Percentiles rank a stretch among this genome's conserved stretches.
phyloP scores from a whole-genome alignment of 2,329 filamentous ascomycete genomes.

The Lanzia echinophila region DNA sequence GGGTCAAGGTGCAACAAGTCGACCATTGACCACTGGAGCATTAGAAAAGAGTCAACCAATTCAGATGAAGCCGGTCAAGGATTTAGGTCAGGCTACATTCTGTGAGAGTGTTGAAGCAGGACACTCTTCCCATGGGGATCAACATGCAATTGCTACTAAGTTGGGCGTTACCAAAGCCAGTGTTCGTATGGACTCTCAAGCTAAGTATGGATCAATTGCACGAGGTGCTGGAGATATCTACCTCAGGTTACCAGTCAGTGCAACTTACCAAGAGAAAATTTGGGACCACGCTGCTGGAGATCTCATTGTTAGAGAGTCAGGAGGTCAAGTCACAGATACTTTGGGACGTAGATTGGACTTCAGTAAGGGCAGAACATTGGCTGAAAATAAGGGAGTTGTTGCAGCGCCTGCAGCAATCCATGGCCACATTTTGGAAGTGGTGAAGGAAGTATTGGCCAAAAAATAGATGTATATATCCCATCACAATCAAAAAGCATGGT shows the following conservation, averaged over 20 bases:
- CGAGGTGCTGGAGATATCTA: conserved; percentile 93
- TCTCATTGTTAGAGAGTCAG: conserved; percentile 88
- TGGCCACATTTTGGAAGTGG: conserved; percentile 67
- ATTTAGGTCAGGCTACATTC: conserved; percentile 78
- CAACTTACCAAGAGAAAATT: conserved; percentile 95
- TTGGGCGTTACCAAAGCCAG: conserved; percentile 85
- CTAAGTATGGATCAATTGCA: conserved; percentile 94
- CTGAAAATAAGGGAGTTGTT: conserved; percentile 87
- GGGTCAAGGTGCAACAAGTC: conserved; percentile 73
- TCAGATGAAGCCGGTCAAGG: conserved; percentile 68
- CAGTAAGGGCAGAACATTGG: conserved; percentile 74
- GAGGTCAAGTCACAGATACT: conserved; percentile 85
- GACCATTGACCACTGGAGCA: conserved; percentile 55
- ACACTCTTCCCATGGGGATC: conserved; percentile 84
- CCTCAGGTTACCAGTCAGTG: conserved; percentile 76
- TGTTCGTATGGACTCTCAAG: conserved; percentile 95
- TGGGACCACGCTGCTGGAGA: conserved; percentile 98
- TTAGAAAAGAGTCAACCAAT: conserved; percentile 57
- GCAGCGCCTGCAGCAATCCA: conserved; percentile 77
- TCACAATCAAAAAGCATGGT: background rate
- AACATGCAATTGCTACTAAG: conserved; percentile 73
- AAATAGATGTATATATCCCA: conserved; percentile 28
- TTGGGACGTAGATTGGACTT: conserved; percentile 83
- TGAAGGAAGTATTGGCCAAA: conserved; percentile 66
- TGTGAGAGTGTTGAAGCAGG: conserved; percentile 94